A percentile compares a stretch with the other conserved stretches of the same genome.
phyloP scores from a whole-genome alignment of 2,329 filamentous ascomycete genomes.

The Claviceps quebecensis region DNA sequence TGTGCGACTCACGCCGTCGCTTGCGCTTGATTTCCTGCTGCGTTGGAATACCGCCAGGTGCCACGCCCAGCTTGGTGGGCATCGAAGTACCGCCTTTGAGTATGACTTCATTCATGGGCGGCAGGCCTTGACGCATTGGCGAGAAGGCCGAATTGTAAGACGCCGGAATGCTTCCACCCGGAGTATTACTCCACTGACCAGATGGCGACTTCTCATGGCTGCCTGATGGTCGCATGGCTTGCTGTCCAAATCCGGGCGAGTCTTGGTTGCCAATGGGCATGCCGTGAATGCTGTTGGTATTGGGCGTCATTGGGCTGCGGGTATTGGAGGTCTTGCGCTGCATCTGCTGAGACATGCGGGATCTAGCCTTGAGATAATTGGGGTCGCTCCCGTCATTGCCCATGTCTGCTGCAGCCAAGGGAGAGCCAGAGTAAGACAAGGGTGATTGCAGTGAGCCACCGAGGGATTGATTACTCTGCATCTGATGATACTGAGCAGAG shows the following conservation, averaged over 20 bases:
- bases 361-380: constrained; percentile 48
- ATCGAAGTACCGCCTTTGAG: constrained; percentile 79
- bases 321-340: constrained; percentile 61
- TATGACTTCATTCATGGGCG: constrained; percentile 79
- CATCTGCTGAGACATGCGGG: constrained; percentile 46
- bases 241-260: constrained; percentile 56
- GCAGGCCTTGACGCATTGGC: constrained; percentile 53
- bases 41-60: constrained; percentile 46
- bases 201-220: constrained; percentile 71
- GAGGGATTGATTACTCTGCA: constrained; percentile 45
- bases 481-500: constrained; percentile 64
- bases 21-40: constrained; percentile 82
- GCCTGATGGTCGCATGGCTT: constrained; percentile 60
- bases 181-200: constrained; percentile 82
- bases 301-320: constrained; percentile 72
- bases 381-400: constrained; percentile 35
- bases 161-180: constrained; percentile 62
- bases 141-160: constrained; percentile 86
- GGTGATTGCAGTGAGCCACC: constrained; percentile 33
- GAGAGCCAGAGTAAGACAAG: constrained; percentile 25
- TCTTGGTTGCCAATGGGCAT: constrained; percentile 56
- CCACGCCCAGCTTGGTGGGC: constrained; percentile 65
- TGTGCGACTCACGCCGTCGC: constrained; percentile 84
- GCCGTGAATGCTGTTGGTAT: constrained; percentile 62
- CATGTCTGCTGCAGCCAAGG: constrained; percentile 31